Evolutionary conservation across 2,329 filamentous ascomycete species (phyloP).

Genomic region (Grosmannia serpens): DNA sequence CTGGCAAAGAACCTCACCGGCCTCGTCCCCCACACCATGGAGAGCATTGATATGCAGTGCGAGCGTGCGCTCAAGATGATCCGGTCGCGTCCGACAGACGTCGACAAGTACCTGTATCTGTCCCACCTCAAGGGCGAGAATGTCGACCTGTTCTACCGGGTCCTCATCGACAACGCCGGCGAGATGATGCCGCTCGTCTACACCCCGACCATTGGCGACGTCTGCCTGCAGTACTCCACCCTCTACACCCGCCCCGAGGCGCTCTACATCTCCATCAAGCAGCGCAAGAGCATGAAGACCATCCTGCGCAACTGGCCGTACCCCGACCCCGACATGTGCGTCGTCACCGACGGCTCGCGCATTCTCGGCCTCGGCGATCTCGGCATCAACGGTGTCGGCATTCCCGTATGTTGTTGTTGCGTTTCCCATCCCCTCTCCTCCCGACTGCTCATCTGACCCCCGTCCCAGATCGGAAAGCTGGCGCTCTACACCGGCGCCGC

Average conservation of each 20-base stretch:
- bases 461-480: slow-evolving; percentile 68
- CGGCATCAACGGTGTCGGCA: slow-evolving; percentile 94
- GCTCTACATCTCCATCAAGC: slow-evolving; percentile 91
- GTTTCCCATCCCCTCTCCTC: neutral
- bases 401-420: slow-evolving; percentile 54
- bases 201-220: slow-evolving; percentile 86
- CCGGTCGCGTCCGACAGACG: slow-evolving; percentile 52
- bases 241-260: slow-evolving; percentile 92
- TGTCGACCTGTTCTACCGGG: slow-evolving; percentile 70
- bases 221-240: slow-evolving; percentile 91
- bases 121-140: slow-evolving; percentile 65
- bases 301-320: slow-evolving; percentile 93
- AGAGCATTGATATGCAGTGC: slow-evolving; percentile 48
- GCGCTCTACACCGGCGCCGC: slow-evolving; percentile 91
- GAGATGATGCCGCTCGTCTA: slow-evolving; percentile 78
- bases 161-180: slow-evolving; percentile 62
- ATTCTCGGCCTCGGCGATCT: slow-evolving; percentile 89
- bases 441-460: neutral
- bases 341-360: slow-evolving; percentile 90
- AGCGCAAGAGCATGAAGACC: slow-evolving; percentile 77
- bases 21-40: slow-evolving; percentile 52
- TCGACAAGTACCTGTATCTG: slow-evolving; percentile 80
- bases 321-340: slow-evolving; percentile 81
- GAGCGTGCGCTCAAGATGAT: slow-evolving; percentile 64
- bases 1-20: slow-evolving; percentile 54